Base-by-base conservation (phyloP, 345 rosid species). In the Dimocarpus longan region DNA sequence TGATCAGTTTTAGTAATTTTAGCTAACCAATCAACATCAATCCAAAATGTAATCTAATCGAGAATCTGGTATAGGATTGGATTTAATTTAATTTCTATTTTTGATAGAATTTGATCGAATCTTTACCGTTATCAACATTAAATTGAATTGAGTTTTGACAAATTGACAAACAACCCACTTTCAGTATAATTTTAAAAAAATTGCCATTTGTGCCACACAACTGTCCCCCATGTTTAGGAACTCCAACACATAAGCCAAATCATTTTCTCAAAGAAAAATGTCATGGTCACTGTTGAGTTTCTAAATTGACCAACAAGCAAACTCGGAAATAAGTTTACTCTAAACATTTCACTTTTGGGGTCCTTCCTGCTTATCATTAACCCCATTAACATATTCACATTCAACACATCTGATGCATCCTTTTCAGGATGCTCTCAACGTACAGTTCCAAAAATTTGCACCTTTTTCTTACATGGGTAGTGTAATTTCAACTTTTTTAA, bases 381-480 rank as follows among this genome's bases (percentile, higher is more conserved):
- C 3, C 76, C 54, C 70, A 32, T 75, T 75, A 68, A 46, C 59
- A 39, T 68, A 57, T 64, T 46, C 62, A 64, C 18, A 26, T 62
- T 43, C 40, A 74, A 63, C 28, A 19, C 59, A 46, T 62, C 21
- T 75, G 63, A 12, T 28, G 32, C 78, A 65, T 28, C 70, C 54
- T 24, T 75, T 65, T 65, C 78, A 75, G 48, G 28, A 28, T 19
- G 6, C 13, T 62, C 10, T 28, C 24, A 52, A 52, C 1, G 57
- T 24, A 46, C 60, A 9, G 57, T 62, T 0, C 68, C 68, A 44
- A 43, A 54, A 63, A 43, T 16, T 18, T 46, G 75, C 52, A 18
- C 28, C 28, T 26, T 26, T 26, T 22, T 9, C 54, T 22, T 70
- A 50, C 24, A 28, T 54, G 46, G 65, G 64, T 71, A 71, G 8